Evolutionary conservation across 1,284 basidiomycete species (phyloP).

Genomic region (Fomes fomentarius): DNA sequence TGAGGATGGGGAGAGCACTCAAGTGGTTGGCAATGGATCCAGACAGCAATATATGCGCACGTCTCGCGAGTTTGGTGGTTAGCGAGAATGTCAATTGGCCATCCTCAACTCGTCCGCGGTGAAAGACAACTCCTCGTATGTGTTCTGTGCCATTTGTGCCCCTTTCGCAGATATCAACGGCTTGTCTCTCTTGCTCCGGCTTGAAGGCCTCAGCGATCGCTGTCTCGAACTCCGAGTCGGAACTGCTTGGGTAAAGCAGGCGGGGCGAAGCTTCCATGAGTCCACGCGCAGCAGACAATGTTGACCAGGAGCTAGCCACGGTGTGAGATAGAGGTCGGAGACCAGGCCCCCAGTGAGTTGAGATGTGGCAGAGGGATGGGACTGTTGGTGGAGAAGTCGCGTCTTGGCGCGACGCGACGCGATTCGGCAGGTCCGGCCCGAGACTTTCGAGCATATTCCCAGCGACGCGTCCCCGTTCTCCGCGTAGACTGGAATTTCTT

Average conservation of each 20-base stretch:
- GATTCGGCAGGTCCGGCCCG: slow-evolving; percentile 10
- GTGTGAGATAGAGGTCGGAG: too few relatives aligned
- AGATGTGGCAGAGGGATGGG: not conserved
- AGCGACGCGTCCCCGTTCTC: too few relatives aligned
- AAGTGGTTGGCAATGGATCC: slow-evolving; percentile 12
- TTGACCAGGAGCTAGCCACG: too few relatives aligned
- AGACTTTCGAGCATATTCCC: too few relatives aligned
- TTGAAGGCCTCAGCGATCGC: slow-evolving; percentile 9
- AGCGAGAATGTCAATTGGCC: slow-evolving; percentile 24
- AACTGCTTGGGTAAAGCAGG: too few relatives aligned
- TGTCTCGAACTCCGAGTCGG: not conserved
- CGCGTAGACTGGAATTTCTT: too few relatives aligned
- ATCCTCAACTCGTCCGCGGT: slow-evolving; percentile 28
- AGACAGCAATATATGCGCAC: slow-evolving; percentile 12
- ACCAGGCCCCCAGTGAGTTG: too few relatives aligned
- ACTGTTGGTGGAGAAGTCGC: slow-evolving; percentile 8
- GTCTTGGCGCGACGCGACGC: slow-evolving; percentile 1
- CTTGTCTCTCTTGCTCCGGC: slow-evolving; percentile 16
- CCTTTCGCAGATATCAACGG: slow-evolving; percentile 20
- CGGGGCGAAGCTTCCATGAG: too few relatives aligned
- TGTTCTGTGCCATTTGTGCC: slow-evolving; percentile 34
- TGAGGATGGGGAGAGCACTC: slow-evolving; percentile 7
- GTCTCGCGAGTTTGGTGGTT: slow-evolving; percentile 27
- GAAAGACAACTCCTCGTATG: slow-evolving; percentile 40
- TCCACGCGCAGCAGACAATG: too few relatives aligned